Percentiles rank a stretch among this genome's conserved stretches.
phyloP scores from a whole-genome alignment of 2,329 filamentous ascomycete species.

The Fusarium setosum region DNA sequence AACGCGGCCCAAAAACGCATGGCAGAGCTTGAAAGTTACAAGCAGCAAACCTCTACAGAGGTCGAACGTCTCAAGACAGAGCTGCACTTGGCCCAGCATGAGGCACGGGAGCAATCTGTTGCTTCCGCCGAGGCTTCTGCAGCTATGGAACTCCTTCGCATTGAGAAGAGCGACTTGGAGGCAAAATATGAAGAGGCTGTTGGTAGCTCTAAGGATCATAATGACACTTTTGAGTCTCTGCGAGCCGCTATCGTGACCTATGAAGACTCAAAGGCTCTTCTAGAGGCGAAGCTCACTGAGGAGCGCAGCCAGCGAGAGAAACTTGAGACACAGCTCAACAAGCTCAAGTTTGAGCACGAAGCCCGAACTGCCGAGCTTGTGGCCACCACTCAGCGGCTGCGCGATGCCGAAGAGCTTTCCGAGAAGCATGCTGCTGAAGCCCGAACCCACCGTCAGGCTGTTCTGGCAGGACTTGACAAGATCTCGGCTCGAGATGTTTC shows the following conservation, averaged over 20 bases:
- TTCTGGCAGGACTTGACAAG: conserved; percentile 85
- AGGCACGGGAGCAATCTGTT: conserved; percentile 84
- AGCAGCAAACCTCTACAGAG: conserved; percentile 85
- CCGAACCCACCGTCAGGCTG: conserved; percentile 82
- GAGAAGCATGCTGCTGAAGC: conserved; percentile 91
- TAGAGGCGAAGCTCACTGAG: conserved; percentile 86
- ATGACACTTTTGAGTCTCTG: conserved; percentile 78
- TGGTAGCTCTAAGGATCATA: conserved; percentile 76
- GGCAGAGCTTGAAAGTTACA: conserved; percentile 83
- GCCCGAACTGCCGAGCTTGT: conserved; percentile 82
- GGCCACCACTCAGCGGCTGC: conserved; percentile 76
- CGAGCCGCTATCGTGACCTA: conserved; percentile 84
- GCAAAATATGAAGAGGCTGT: conserved; percentile 75
- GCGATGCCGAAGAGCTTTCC: conserved; percentile 87
- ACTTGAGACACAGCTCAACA: conserved; percentile 80
- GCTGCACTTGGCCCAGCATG: conserved; percentile 81
- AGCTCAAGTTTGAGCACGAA: conserved; percentile 86
- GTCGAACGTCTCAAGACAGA: conserved; percentile 88
- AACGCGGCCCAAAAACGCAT: conserved; percentile 86
- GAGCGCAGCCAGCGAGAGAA: conserved; percentile 81
- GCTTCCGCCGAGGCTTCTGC: conserved; percentile 80
- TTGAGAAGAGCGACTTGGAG: conserved; percentile 87
- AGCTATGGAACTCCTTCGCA: conserved; percentile 77
- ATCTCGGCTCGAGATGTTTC: conserved; percentile 67
- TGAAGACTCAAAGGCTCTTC: conserved; percentile 76